These are phyloP conservation scores for Nakazawaea ishiwadae DNA, from an alignment of 805 yeast genomes.

Conservation along the genomic window DNA sequence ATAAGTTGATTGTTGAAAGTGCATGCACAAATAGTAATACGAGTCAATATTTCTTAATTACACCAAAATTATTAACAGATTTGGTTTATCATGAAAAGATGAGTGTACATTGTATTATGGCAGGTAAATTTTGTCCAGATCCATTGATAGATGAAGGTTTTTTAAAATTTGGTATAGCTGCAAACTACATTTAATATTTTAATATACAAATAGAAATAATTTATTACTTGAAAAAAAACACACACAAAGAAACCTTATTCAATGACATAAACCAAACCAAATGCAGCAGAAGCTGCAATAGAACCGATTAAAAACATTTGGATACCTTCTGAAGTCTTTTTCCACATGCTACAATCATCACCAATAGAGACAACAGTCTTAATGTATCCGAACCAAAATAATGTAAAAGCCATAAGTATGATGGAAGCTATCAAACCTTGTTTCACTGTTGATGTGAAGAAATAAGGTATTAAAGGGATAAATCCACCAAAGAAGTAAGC, in stretches of 20 bases:
- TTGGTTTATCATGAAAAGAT: conserved; percentile 72
- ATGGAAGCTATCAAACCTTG: conserved; percentile 74
- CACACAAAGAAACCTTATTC: too few relatives aligned
- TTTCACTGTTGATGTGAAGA: conserved; percentile 71
- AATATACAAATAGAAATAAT: too few relatives aligned
- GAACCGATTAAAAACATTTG: conserved; percentile 96
- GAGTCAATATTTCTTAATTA: conserved; percentile 86
- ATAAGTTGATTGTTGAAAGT: conserved; percentile 75
- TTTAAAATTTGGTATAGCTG: conserved; percentile 9
- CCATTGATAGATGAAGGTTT: conserved; percentile 8
- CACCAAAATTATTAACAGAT: conserved; percentile 83
- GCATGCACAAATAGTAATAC: conserved; percentile 48
- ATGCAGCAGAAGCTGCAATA: conserved; percentile 96
- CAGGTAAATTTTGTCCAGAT: conserved; percentile 29
- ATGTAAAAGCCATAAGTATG: conserved; percentile 76
- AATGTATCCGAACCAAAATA: conserved; percentile 80
- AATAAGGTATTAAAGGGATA: conserved; percentile 87
- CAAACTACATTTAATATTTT: conserved; percentile 4
- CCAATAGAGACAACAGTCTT: conserved; percentile 87
- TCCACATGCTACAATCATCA: conserved; percentile 55
- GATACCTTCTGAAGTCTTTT: conserved; percentile 70
- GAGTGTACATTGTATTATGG: conserved; percentile 82
- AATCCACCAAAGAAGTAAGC: conserved; percentile 91
- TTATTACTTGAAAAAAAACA: too few relatives aligned
- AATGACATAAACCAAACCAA: conserved; percentile 80